Base-by-base conservation (phyloP, 2,329 filamentous ascomycete species). In the Eutypa lata region DNA sequence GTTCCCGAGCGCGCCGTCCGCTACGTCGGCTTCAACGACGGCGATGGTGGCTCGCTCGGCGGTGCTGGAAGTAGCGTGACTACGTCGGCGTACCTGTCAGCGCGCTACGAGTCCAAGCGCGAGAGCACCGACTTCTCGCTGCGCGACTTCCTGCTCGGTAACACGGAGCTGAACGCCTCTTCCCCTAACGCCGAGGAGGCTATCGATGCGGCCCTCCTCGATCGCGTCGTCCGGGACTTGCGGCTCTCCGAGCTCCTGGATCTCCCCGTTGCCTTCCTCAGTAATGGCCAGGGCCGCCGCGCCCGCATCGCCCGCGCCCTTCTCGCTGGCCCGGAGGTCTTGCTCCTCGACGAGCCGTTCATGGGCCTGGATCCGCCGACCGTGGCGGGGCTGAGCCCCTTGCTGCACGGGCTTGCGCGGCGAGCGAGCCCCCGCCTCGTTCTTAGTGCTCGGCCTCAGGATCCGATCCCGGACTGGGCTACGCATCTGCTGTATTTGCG, bases 341-440 rank as follows among this genome's bases (percentile, higher is more conserved):
- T 99, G 55, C 77, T 97, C 49, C 77, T 96, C 2, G 94, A 99
- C 71, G 93, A 96, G 63, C 93, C 94, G 1, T 97, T 97, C 66
- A 96, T 97, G 89, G 93, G 94, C 0, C 77, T 99, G 16, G 94
- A 97, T 69, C 94, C 93, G 14, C 87, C 86, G 6, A 95, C 91
- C 0, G 82, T 90, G 13, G 77, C 81, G 13, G 81, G 82, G 1
- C 73, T 97, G 60, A 93, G 89, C 40, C 78, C 80, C 0, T 76
- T 97, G 46, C 74, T 97, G 21, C 74, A 83, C 57, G 77, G 78
- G 0, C 73, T 97, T 52, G 89, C 91, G 0, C 77, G 82, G 53
- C 80, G 78, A 47, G 81, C 81, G 14, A 78, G 76, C 7, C 92
- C 91, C 0, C 80, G 90, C 31, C 74, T 97, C 22, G 76, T 97